Conservation (phyloP, 2,329 filamentous ascomycete genomes). For the Pseudophaeomoniella oleicola region DNA sequence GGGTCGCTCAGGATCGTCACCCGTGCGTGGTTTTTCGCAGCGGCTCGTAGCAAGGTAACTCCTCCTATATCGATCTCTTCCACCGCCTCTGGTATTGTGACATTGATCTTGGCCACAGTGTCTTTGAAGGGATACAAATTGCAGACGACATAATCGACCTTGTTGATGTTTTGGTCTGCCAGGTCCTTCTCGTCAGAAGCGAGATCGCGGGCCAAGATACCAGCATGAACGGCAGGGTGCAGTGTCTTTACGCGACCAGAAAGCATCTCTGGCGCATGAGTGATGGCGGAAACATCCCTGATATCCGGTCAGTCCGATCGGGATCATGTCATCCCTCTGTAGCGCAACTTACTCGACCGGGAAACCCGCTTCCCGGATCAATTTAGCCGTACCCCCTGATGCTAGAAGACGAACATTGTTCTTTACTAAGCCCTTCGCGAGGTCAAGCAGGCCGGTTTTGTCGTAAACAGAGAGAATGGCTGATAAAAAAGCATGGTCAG, state of each 20-base stretch:
- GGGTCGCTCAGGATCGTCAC: slow-evolving; percentile 95
- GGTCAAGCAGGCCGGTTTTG: slow-evolving; percentile 88
- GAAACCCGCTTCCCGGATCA: slow-evolving; percentile 94
- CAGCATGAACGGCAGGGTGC: slow-evolving; percentile 75
- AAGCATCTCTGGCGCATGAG: slow-evolving; percentile 92
- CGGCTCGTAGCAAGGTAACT: slow-evolving; percentile 88
- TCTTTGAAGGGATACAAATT: slow-evolving; percentile 99
- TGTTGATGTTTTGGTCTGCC: slow-evolving; percentile 84
- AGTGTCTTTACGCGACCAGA: slow-evolving; percentile 87
- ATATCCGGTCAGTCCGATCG: slow-evolving; percentile 4
- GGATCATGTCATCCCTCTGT: background rate
- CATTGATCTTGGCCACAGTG: slow-evolving; percentile 90
- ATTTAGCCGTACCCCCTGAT: slow-evolving; percentile 85
- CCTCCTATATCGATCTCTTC: slow-evolving; percentile 99
- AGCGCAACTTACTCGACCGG: slow-evolving; percentile 75
- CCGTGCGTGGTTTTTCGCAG: slow-evolving; percentile 92
- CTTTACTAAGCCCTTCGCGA: slow-evolving; percentile 79
- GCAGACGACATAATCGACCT: slow-evolving; percentile 93
- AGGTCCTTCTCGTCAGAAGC: slow-evolving; percentile 95
- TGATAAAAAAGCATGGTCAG: slow-evolving; percentile 11
- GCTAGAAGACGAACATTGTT: slow-evolving; percentile 86
- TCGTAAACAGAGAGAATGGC: slow-evolving; percentile 97
- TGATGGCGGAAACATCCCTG: slow-evolving; percentile 95
- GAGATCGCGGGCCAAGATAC: slow-evolving; percentile 83
- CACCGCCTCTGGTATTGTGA: slow-evolving; percentile 90